phyloP scores from a whole-genome alignment of 139 green algal genomes.

The Haematococcus sp. region DNA sequence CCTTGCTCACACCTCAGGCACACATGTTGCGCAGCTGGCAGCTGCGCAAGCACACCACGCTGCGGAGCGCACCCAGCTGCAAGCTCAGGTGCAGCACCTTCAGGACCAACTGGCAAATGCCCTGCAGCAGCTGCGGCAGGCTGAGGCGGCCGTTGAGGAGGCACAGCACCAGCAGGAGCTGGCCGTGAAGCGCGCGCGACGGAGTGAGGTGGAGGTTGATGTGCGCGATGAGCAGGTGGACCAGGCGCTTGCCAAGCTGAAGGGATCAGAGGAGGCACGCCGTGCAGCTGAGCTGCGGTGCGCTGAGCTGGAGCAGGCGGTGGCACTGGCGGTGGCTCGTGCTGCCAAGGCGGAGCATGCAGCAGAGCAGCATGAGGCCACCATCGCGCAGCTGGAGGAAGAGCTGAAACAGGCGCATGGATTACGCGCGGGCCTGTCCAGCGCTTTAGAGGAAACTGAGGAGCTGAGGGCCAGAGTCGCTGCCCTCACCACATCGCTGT shows the following conservation, averaged over 20 bases:
- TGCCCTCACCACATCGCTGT: background rate
- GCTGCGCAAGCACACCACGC: too few species aligned
- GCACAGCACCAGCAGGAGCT: slow-evolving; percentile 9
- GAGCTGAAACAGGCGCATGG: background rate
- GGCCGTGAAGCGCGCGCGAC: background rate
- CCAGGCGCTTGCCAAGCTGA: slow-evolving; percentile 1
- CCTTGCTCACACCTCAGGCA: too few species aligned
- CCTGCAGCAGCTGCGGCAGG: slow-evolving; percentile 6
- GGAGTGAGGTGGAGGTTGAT: background rate
- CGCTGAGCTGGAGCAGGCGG: slow-evolving; percentile 2
- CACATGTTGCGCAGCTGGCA: too few species aligned
- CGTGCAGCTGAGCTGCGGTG: background rate
- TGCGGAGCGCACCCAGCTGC: slow-evolving; percentile 1
- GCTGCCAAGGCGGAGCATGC: too few species aligned
- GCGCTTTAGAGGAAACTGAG: background rate
- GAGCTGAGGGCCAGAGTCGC: background rate
- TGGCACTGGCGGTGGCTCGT: background rate
- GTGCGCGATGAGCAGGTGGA: slow-evolving; percentile 11
- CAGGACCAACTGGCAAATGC: background rate
- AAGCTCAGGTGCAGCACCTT: too few species aligned
- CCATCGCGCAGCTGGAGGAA: background rate
- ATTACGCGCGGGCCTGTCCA: background rate
- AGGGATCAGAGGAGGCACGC: slow-evolving; percentile 12
- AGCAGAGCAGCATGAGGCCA: background rate
- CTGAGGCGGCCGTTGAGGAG: slow-evolving; percentile 2